phyloP scores from a whole-genome alignment of 2,329 filamentous ascomycete species.

The Cryphonectria parasitica region DNA sequence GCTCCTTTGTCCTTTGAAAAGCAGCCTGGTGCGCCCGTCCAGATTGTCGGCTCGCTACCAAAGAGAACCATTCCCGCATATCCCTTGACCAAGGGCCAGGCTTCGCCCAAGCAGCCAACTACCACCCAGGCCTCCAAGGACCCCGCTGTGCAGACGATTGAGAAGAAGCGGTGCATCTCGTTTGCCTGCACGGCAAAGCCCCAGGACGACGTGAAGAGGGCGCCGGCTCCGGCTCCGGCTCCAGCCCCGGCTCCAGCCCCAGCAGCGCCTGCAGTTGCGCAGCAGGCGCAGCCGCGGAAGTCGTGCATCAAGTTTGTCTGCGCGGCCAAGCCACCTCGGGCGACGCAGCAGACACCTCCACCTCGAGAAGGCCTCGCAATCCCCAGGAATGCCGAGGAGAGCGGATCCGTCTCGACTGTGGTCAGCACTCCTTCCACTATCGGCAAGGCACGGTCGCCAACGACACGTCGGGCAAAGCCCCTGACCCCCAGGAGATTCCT shows the following conservation, averaged over 20 bases:
- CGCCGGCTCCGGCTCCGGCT: constrained; percentile 29
- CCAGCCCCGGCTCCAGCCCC: not conserved
- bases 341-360: constrained; percentile 33
- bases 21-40: constrained; percentile 14
- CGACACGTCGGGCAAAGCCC: constrained; percentile 32
- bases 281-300: constrained; percentile 47
- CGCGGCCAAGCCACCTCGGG: constrained; percentile 53
- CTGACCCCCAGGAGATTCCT: constrained; percentile 43
- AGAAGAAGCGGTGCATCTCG: constrained; percentile 86
- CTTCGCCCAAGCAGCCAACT: constrained; percentile 33
- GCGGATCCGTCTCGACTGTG: constrained; percentile 26
- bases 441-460: constrained; percentile 36
- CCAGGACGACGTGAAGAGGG: constrained; percentile 47
- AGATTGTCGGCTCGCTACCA: constrained; percentile 28
- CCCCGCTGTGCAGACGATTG: constrained; percentile 63
- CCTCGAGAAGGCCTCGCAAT: constrained; percentile 16
- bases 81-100: constrained; percentile 12
- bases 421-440: constrained; percentile 32
- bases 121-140: constrained; percentile 47
- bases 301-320: constrained; percentile 78
- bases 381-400: constrained; percentile 16
- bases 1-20: constrained; percentile 39
- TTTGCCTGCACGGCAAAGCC: constrained; percentile 82
- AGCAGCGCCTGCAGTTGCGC: constrained; percentile 1
- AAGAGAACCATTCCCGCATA: constrained; percentile 7